Evolutionary conservation across 805 yeast genomes (phyloP), one percentile per base, ranked within the genome.

Genomic region (Allodekkera sacchari): DNA sequence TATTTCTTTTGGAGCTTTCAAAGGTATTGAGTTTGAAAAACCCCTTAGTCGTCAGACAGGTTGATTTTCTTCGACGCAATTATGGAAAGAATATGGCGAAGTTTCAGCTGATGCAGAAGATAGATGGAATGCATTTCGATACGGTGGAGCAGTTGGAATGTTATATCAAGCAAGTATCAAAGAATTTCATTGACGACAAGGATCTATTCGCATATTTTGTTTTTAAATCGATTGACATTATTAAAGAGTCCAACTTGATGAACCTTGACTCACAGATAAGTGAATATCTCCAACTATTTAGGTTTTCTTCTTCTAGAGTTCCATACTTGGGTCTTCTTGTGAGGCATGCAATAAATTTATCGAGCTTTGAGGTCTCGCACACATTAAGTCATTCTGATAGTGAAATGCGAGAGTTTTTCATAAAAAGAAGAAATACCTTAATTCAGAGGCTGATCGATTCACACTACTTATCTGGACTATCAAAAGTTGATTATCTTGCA

Each of bases 1-100:
- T 30, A 6, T 42, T 42, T 18, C 8, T 37, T 3, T 28, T 41
- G 12, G n/a, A 37, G 13, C 27, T 40, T 6, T 28, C 34, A 12
- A 23, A 32, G 6, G 25, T 27, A 7, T 34, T 23, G 22, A 25
- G 25, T 14, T 17, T 26, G 15, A 22, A 30, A 4, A 42, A 41
- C 30, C 30, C 36, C 10, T 11, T 30, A 7, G 32, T 42, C 7
- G 11, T 42, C 3, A 17, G 33, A n/a, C 42, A 40, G 21, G 11
- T 42, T 5, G 43, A 35, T 11, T 34, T 28, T 19, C 30, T 39
- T 5, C 18, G 19, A 5, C 9, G n/a, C n/a, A 13, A 25, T 5
- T 7, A 22, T 16, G 15, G 14, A 12, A 7, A 21, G 11, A 15
- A 34, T 6, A 17, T 25, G 7, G 22, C 22, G 13, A 32, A 25